Conservation (phyloP, 1,284 basidiomycete species). For the Cutaneotrichosporon dermatis region DNA sequence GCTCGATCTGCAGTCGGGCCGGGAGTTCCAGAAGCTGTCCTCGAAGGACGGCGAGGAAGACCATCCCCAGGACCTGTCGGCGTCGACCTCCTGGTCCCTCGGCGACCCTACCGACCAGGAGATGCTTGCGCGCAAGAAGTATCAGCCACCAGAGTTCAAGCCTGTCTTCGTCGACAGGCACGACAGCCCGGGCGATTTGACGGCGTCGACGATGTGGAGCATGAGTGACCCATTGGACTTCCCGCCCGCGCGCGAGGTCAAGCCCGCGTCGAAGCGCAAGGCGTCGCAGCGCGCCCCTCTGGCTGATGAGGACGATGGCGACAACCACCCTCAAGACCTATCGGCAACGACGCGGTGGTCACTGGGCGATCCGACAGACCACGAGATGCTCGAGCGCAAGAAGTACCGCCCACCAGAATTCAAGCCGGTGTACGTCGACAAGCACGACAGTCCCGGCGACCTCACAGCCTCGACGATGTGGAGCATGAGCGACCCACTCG, state of each 20-base stretch:
- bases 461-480: not conserved
- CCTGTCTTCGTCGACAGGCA: not conserved
- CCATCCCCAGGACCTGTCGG: not conserved
- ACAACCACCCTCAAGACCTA: slow-evolving; percentile 2
- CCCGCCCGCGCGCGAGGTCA: too few species aligned
- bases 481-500: slow-evolving; percentile 3
- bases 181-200: not conserved
- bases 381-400: slow-evolving; percentile 2
- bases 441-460: not conserved
- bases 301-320: not conserved
- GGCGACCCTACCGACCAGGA: slow-evolving; percentile 2
- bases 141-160: not conserved
- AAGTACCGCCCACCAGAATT: slow-evolving; percentile 1
- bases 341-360: not conserved
- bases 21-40: not conserved
- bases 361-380: slow-evolving; percentile 1
- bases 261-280: too few species aligned
- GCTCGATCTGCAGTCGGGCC: not conserved
- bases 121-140: slow-evolving; percentile 3
- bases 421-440: slow-evolving; percentile 1
- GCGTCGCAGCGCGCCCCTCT: too few species aligned
- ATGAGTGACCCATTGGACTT: slow-evolving; percentile 3
- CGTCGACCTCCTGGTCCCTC: not conserved
- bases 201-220: not conserved
- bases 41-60: not conserved